Evolutionary conservation across 768 basidiomycete genomes (phyloP).

Genomic region (Tylopilus sp.): DNA sequence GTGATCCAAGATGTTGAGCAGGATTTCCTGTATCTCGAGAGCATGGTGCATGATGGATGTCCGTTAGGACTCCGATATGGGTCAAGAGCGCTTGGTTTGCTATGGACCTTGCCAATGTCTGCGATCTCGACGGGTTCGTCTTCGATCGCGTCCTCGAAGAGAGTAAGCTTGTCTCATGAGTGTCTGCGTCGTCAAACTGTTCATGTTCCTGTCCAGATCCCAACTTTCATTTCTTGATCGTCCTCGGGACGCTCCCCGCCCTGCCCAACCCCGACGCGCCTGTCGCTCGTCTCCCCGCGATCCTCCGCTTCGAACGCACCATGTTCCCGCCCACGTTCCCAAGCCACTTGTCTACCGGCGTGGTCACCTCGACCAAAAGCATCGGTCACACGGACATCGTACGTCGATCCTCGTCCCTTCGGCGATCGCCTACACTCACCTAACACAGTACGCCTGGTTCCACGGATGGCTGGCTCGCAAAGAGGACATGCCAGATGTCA

Average conservation of each 20-base stretch:
- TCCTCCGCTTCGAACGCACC: constrained; percentile 78
- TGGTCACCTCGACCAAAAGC: constrained; percentile 41
- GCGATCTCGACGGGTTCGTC: constrained; percentile 43
- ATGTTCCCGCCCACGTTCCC: constrained; percentile 48
- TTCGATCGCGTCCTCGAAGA: constrained; percentile 54
- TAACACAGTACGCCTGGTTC: constrained; percentile 71
- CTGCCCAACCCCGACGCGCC: background rate
- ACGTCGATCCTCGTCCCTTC: constrained; percentile 17
- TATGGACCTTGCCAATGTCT: background rate
- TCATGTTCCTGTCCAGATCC: constrained; percentile 42
- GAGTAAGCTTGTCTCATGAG: constrained; percentile 23
- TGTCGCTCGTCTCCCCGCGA: constrained; percentile 44
- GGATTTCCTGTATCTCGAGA: too few species aligned
- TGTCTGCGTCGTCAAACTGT: too few species aligned
- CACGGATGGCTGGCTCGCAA: constrained; percentile 62
- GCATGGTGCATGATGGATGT: background rate
- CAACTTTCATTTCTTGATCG: constrained; percentile 52
- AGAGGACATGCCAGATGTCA: constrained; percentile 56
- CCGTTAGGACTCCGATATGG: too few species aligned
- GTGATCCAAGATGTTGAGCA: too few species aligned
- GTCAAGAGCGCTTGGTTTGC: too few species aligned
- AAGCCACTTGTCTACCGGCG: constrained; percentile 34
- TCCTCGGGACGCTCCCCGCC: constrained; percentile 63
- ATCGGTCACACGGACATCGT: constrained; percentile 71
- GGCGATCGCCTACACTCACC: background rate